Base-by-base conservation (phyloP, 169 alveolate species). In the Besnoitia besnoiti region DNA sequence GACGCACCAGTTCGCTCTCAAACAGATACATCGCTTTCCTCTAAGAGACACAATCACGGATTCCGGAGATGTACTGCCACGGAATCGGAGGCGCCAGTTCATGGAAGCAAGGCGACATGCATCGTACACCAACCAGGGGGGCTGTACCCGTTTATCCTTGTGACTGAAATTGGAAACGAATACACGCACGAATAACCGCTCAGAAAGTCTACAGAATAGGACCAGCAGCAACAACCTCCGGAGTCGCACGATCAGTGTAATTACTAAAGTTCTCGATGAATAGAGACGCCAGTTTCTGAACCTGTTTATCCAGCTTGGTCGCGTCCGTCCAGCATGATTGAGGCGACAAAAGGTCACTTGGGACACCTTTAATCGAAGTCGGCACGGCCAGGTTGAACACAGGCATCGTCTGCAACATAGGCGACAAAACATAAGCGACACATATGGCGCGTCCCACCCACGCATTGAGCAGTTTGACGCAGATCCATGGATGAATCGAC, bases 221-320 rank as follows among this genome's bases (percentile, higher is more conserved):
- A 39, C 95, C 95, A 27, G 91, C 95, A 21, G 87, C 79, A 24
- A 47, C 35, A 2, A 93, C 95, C 37, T 59, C 77, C 30, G 93
- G 76, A 3, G 93, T 55, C 42, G 93, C 93, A 51, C 55, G 44
- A 59, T 90, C 93, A 37, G 61, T n/a, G 91, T 89, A 93, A 14
- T 51, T 49, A n/a, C 75, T 39, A 59, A 93, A 93, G 62, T 93
- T 93, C 77, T 93, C 85, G 30, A 61, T 33, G 37, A 93, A 93
- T 21, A 93, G 77, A 10, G 47, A 51, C 2, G 95, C 94, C 77
- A 93, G 82, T 37, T 85, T 59, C 8, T 27, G 19, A 33, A 91
- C 33, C 42, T 61, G 61, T 30, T 8, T 33, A 4, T 51, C 44
- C n/a, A 84, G 73, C 40, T 40, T 79, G 50, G 12, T 30, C 75